phyloP scores from a whole-genome alignment of 2,329 filamentous ascomycete genomes.

The Xylariaceae sp. region DNA sequence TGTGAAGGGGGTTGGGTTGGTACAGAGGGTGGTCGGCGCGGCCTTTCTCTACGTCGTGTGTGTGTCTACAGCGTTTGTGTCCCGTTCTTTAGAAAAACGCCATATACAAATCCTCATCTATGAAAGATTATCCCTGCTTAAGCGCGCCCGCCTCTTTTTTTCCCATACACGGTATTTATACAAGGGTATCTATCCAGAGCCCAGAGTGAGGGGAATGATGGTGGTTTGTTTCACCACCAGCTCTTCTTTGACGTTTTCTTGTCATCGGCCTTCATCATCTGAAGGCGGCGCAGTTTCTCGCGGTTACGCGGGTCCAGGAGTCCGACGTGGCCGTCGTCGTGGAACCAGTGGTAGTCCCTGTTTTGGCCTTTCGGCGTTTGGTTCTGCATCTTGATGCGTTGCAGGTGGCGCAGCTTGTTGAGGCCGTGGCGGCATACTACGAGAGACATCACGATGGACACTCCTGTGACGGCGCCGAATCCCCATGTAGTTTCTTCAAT shows the following conservation, averaged over 20 bases:
- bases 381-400: constrained; percentile 34
- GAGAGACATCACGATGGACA: constrained; percentile 67
- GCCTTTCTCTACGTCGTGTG: background rate
- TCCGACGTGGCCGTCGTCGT: constrained; percentile 46
- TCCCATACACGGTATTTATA: too few relatives aligned
- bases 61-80: background rate
- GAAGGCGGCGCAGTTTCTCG: constrained; percentile 49
- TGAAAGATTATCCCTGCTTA: background rate
- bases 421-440: constrained; percentile 81
- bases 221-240: constrained; percentile 25
- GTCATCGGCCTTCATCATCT: constrained; percentile 42
- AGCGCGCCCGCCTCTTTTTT: too few relatives aligned
- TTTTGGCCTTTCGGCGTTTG: constrained; percentile 17
- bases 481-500: constrained; percentile 90
- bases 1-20: background rate
- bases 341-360: constrained; percentile 38
- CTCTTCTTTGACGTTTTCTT: constrained; percentile 30
- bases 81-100: background rate
- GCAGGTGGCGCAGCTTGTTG: constrained; percentile 64
- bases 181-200: background rate
- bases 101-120: background rate
- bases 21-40: background rate
- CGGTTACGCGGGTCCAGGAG: constrained; percentile 50
- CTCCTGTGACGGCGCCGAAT: constrained; percentile 68
- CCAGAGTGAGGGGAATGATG: background rate